A percentile compares a stretch with the other conserved stretches of the same genome.
These are phyloP conservation scores for Trichoderma atroviride DNA, from an alignment of 2,329 filamentous ascomycete species.

Conservation along the genomic window DNA sequence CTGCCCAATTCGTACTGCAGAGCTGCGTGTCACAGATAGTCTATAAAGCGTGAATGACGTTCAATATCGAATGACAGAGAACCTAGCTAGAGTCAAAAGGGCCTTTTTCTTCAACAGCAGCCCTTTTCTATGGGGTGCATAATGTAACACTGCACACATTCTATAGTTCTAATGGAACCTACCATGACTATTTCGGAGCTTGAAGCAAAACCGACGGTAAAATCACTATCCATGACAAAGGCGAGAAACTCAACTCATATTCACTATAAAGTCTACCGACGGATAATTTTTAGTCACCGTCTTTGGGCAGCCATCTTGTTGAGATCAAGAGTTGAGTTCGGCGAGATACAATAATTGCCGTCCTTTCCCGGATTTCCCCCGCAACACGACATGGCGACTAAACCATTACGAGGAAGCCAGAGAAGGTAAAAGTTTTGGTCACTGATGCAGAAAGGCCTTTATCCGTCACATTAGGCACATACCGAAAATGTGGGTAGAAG, in stretches of 20 bases:
- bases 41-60: neutral
- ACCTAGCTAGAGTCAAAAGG: neutral
- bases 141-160: slow-evolving; percentile 5
- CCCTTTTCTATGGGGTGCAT: neutral
- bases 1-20: neutral
- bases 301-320: neutral
- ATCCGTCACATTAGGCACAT: slow-evolving; percentile 22
- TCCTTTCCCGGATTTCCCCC: slow-evolving; percentile 22
- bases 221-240: neutral
- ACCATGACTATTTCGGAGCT: neutral
- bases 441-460: neutral
- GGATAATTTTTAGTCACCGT: neutral
- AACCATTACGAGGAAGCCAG: neutral
- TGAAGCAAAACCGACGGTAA: slow-evolving; percentile 11
- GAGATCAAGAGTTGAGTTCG: neutral
- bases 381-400: neutral
- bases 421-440: neutral
- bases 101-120: neutral
- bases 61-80: neutral
- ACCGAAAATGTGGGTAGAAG: neutral
- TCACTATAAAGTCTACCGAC: neutral
- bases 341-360: neutral
- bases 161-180: neutral
- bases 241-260: neutral
- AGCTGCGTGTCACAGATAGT: slow-evolving; percentile 1